Conservation (phyloP, 108 stramenopile species). For the Thalassiosira profunda region DNA sequence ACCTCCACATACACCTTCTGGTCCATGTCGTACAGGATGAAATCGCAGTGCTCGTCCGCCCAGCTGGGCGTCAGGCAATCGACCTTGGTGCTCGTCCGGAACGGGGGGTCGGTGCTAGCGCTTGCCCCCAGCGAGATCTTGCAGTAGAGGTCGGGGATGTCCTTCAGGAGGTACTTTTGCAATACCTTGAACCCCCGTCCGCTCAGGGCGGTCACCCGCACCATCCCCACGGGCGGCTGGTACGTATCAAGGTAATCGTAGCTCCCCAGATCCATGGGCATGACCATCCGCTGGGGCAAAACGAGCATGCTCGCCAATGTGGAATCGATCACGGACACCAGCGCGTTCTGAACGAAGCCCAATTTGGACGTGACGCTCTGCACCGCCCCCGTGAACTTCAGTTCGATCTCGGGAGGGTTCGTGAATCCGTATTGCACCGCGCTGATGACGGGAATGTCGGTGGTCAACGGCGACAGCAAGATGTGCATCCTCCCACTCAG, state of each 20-base stretch:
- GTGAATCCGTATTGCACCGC: conserved; percentile 75
- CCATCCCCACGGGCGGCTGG: conserved; percentile 57
- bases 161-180: conserved; percentile 47
- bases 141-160: conserved; percentile 74
- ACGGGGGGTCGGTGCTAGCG: too few species aligned
- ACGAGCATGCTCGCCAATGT: conserved; percentile 53
- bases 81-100: conserved; percentile 43
- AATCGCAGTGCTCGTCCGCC: conserved; percentile 58
- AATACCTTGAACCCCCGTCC: conserved; percentile 63
- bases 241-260: conserved; percentile 53
- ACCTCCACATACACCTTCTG: conserved; percentile 58
- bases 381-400: conserved; percentile 58
- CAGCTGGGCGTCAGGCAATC: conserved; percentile 59
- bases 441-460: conserved; percentile 55
- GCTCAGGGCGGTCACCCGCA: conserved; percentile 40
- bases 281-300: conserved; percentile 59
- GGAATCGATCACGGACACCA: conserved; percentile 44
- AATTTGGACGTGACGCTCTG: conserved; percentile 10
- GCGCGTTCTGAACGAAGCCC: conserved; percentile 46
- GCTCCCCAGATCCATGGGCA: conserved; percentile 49
- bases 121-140: conserved; percentile 47
- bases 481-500: conserved; percentile 64
- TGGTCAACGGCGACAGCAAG: conserved; percentile 52
- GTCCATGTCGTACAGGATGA: conserved; percentile 58
- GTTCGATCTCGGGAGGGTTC: conserved; percentile 57